A percentile compares a stretch with the other conserved stretches of the same genome.
These are phyloP conservation scores for Cladosporium sphaerospermum DNA, from an alignment of 2,329 filamentous ascomycete genomes.

Conservation along the genomic window DNA sequence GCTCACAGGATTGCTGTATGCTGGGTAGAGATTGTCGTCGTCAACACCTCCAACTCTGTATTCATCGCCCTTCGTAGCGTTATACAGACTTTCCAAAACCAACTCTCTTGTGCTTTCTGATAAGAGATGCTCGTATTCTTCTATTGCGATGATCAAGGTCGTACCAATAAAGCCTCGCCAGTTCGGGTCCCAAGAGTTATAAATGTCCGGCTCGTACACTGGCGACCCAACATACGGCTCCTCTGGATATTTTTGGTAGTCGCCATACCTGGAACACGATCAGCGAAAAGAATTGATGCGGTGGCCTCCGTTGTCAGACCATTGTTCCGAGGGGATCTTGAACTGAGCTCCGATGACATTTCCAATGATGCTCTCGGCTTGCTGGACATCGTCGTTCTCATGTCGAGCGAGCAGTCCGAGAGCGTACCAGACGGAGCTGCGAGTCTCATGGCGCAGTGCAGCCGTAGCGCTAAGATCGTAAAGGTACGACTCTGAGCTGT, in stretches of 20 bases:
- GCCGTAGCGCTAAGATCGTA: conserved; percentile 43
- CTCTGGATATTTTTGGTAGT: conserved; percentile 51
- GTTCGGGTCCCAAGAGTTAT: conserved; percentile 57
- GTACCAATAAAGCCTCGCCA: conserved; percentile 60
- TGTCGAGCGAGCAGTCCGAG: conserved; percentile 53
- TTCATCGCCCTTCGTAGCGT: conserved; percentile 52
- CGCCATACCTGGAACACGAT: conserved; percentile 35
- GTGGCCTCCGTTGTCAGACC: conserved; percentile 33
- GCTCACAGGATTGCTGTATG: conserved; percentile 50
- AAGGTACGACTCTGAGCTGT: conserved; percentile 47
- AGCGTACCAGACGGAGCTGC: conserved; percentile 55
- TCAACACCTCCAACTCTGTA: conserved; percentile 57
- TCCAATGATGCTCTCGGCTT: conserved; percentile 49
- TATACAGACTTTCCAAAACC: conserved; percentile 50
- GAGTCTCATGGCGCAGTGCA: conserved; percentile 51
- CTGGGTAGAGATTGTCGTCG: conserved; percentile 56
- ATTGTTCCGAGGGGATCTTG: conserved; percentile 48
- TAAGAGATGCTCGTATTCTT: conserved; percentile 51
- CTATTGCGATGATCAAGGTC: conserved; percentile 51
- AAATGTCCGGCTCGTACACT: conserved; percentile 46
- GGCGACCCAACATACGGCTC: conserved; percentile 51
- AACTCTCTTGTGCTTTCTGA: conserved; percentile 33
- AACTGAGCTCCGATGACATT: conserved; percentile 51
- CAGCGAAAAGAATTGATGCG: conserved; percentile 12
- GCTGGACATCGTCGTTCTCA: conserved; percentile 40